Percentiles rank a stretch among this genome's conserved stretches.
Evolutionary conservation across 139 green algal genomes (phyloP).

Genomic region (Chlorella sp.): DNA sequence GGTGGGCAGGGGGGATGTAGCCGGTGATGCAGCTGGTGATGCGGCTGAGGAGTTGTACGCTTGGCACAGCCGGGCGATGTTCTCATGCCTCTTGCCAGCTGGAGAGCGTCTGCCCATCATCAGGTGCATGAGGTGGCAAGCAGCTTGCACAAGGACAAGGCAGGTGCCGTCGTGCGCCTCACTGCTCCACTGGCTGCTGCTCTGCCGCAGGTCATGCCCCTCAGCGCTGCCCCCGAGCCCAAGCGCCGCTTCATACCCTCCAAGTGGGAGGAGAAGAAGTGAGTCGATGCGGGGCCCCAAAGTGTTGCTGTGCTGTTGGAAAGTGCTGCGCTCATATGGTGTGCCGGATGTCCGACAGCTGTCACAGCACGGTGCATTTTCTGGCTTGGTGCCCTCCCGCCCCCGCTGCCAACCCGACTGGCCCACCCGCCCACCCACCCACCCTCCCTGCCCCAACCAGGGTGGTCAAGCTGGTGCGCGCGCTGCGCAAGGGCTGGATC

Average conservation of each 20-base stretch:
- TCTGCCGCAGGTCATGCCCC: constrained; percentile 61
- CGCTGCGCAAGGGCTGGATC: constrained; percentile 94
- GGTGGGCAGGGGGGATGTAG: background rate
- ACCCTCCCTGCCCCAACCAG: background rate
- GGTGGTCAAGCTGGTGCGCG: constrained; percentile 87
- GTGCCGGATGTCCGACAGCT: background rate
- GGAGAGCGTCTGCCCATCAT: no score
- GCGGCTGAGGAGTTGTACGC: no score
- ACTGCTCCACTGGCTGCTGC: no score
- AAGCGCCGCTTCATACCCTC: constrained; percentile 97
- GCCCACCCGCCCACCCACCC: background rate
- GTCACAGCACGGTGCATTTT: no score
- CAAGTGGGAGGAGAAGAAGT: constrained; percentile 97
- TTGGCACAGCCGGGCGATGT: no score
- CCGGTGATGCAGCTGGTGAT: no score
- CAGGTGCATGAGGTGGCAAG: no score
- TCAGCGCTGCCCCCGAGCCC: constrained; percentile 86
- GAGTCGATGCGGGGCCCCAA: constrained; percentile 18
- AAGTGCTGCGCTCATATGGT: background rate
- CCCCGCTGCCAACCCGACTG: background rate
- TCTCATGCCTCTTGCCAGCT: no score
- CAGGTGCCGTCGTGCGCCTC: no score
- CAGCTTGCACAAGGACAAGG: no score
- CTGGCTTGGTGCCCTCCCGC: no score
- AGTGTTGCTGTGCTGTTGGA: background rate